Conservation (phyloP, 805 yeast genomes). For the Metschnikowia santaceciliae region DNA sequence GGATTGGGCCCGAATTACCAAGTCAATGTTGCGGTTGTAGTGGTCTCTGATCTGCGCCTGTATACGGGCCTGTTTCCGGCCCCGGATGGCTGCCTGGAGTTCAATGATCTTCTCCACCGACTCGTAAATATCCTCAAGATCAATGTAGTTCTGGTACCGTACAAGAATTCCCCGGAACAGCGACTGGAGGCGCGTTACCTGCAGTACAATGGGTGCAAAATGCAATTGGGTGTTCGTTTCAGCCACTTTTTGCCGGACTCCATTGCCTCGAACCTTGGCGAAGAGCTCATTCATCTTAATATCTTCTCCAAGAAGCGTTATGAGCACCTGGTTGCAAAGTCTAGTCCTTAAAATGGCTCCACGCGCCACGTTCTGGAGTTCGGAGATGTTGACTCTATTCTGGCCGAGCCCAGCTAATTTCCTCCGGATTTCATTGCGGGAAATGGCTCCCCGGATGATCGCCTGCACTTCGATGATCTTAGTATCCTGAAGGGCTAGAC, state of each 20-base stretch:
- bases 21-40: conserved; percentile 53
- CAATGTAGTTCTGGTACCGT: conserved; percentile 53
- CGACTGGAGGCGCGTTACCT: conserved; percentile 49
- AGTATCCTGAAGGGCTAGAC: conserved; percentile 9
- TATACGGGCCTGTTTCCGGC: conserved; percentile 39
- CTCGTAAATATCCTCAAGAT: conserved; percentile 50
- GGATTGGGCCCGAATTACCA: conserved; percentile 71
- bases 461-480: conserved; percentile 34
- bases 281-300: conserved; percentile 32
- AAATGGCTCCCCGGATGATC: conserved; percentile 31
- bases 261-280: conserved; percentile 44
- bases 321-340: conserved; percentile 40
- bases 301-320: conserved; percentile 40
- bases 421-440: conserved; percentile 25
- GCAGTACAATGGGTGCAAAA: conserved; percentile 5
- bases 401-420: conserved; percentile 11
- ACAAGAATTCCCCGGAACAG: conserved; percentile 58
- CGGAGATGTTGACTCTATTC: conserved; percentile 14
- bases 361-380: conserved; percentile 41
- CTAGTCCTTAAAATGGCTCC: conserved; percentile 43
- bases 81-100: conserved; percentile 57
- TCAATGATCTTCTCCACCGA: conserved; percentile 35
- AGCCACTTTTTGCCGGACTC: conserved; percentile 27
- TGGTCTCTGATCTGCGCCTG: conserved; percentile 28
- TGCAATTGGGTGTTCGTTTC: conserved; percentile 16